Base-by-base conservation (phyloP, 129 eudicot species). In the Helichrysum umbraculigerum region DNA sequence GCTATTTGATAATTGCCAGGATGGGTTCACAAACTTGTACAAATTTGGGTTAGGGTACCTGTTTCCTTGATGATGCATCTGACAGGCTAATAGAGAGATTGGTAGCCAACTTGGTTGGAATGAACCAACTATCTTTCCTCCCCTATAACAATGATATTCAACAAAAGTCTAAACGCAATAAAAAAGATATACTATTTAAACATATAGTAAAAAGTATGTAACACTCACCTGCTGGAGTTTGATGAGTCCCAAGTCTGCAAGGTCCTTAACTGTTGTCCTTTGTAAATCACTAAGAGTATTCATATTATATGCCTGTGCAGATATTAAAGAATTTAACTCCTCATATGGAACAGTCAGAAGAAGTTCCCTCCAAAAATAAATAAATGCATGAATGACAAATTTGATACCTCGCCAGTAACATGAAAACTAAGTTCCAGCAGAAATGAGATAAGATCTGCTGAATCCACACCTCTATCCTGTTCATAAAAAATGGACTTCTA, bases 401-500 rank as follows among this genome's bases (percentile, higher is more conserved):
- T 6, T 22, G 54, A 65, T 93, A 93, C 98, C 98, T 93, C 88
- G 34, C 98, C 98, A 51, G 90, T 84, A 70, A 88, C 93, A 82
- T 93, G 98, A 83, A 93, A 93, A 78, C 97, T 93, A 66, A 93
- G 97, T 89, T 93, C 97, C 80, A 93, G 82, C 65, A 93, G 83
- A 86, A 93, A 93, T 32, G 98, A 87, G 60, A 93, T 93, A 58
- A 93, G 87, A 77, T 90, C 96, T 32, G 98, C 92, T 74, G 98
- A 83, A 76, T 93, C 98, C 68, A 93, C 85, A 28, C 83, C 83
- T 80, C 83, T 80, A 68, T 80, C 83, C 83, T 80, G 83, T 67
- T 59, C 83, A 80, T 80, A 37, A 28, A 29, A 79, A 15, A 41
- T 79, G 52, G 5, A 57, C 59, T 8, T 71, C 64, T 39, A 33